Evolutionary conservation across 1,284 basidiomycete species (phyloP), one percentile per base, ranked within the genome.

Genomic region (Ceratobasidium papillatum): DNA sequence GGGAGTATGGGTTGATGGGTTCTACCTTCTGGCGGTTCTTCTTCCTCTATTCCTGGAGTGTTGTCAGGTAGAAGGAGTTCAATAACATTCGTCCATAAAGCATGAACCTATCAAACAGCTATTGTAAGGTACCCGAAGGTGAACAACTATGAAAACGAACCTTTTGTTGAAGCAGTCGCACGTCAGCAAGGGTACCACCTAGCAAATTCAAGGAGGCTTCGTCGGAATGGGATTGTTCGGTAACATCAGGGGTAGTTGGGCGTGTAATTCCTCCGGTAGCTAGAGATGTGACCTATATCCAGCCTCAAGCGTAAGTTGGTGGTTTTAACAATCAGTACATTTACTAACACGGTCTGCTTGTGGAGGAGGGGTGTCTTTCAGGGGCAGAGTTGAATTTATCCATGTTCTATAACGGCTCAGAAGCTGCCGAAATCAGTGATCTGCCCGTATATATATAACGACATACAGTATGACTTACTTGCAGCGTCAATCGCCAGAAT

Each of bases 401-500:
- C 94, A 96, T 38, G 86, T 87, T 74, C 84, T 87, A 80, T 94
- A 96, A 74, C 95, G 87, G 79, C 89, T 91, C 52, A 95, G 79
- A 64, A 96, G 88, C 93, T 94, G 75, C 25, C 5, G 32, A 56
- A 34, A n/a, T 45, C 49, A 12, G 32, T 4, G n/a, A n/a, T n/a
- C n/a, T n/a, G n/a, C n/a, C 12, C 32, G 32, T 34, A 19, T 36
- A 2, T 32, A 17, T 32, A n/a, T 47, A n/a, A 9, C n/a, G 38
- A n/a, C n/a, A 65, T 71, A 34, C 22, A 25, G n/a, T 38, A 22
- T n/a, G 8, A 75, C 82, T 62, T 61, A 94, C 94, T 87, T 98
- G 96, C 43, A 98, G 82, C 2, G 90, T 93, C 74, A 98, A 84
- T 77, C 87, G 89, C 96, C 95, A 98, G 80, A 98, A 97, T 66